These are phyloP conservation scores for Epichloe bromicola DNA, from an alignment of 2,329 filamentous ascomycete species.

Conservation along the genomic window DNA sequence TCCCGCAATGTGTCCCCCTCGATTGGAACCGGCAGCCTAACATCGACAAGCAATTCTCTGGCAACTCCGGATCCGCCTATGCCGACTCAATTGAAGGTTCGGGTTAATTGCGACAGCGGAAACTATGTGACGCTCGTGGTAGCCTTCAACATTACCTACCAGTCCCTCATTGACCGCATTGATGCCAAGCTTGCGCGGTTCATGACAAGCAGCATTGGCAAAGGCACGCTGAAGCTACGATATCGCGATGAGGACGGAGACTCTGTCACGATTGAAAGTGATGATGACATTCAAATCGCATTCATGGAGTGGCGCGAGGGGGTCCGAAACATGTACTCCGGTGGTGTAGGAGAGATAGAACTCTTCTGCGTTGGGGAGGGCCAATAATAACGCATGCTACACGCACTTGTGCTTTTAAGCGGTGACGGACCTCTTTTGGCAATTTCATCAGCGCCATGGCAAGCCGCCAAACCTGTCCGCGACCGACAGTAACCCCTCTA, in stretches of 20 bases:
- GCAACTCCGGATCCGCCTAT: slow-evolving; percentile 38
- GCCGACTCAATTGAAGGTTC: slow-evolving; percentile 80
- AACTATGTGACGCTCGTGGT: slow-evolving; percentile 95
- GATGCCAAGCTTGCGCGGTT: slow-evolving; percentile 87
- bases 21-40: slow-evolving; percentile 22
- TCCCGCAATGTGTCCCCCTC: slow-evolving; percentile 34
- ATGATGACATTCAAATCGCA: slow-evolving; percentile 92
- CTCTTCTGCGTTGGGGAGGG: slow-evolving; percentile 58
- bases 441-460: not conserved
- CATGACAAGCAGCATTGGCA: slow-evolving; percentile 71
- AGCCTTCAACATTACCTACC: slow-evolving; percentile 87
- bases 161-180: slow-evolving; percentile 86
- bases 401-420: not conserved
- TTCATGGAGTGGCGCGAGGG: slow-evolving; percentile 89
- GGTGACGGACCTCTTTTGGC: not conserved
- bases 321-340: slow-evolving; percentile 40
- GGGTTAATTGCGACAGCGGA: slow-evolving; percentile 74
- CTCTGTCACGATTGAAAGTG: slow-evolving; percentile 83
- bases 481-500: not conserved
- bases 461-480: not conserved
- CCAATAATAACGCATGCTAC: slow-evolving; percentile 1
- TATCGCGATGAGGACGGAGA: slow-evolving; percentile 91
- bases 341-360: slow-evolving; percentile 79
- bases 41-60: slow-evolving; percentile 17
- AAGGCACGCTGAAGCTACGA: slow-evolving; percentile 70